Evolutionary conservation across 2,329 filamentous ascomycete genomes (phyloP).

Genomic region (Ophiostoma piceae): DNA sequence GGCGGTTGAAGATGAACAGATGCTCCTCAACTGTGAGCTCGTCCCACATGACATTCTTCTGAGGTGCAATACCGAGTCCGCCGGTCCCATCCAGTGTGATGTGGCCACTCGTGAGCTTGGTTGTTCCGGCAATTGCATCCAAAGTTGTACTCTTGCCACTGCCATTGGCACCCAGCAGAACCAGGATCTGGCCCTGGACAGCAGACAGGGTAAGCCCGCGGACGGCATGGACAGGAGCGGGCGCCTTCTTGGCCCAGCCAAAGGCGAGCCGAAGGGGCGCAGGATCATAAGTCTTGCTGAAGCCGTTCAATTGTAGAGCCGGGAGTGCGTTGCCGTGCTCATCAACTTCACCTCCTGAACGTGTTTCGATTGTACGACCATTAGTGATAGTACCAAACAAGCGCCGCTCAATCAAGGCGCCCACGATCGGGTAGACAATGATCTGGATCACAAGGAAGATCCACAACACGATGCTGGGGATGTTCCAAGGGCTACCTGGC

Average conservation of each 20-base stretch:
- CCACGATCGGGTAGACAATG: constrained; percentile 69
- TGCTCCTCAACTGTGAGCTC: constrained; percentile 82
- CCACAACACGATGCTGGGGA: constrained; percentile 73
- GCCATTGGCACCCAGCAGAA: constrained; percentile 82
- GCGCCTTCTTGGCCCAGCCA: constrained; percentile 42
- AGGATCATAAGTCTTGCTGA: constrained; percentile 74
- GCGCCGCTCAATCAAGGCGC: constrained; percentile 64
- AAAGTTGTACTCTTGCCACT: constrained; percentile 87
- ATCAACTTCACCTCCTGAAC: constrained; percentile 31
- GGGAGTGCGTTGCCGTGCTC: constrained; percentile 28
- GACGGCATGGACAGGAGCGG: constrained; percentile 73
- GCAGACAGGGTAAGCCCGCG: constrained; percentile 66
- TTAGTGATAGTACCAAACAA: constrained; percentile 70
- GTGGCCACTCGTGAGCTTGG: constrained; percentile 66
- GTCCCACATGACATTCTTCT: constrained; percentile 93
- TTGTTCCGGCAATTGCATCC: constrained; percentile 79
- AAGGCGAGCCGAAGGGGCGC: constrained; percentile 54
- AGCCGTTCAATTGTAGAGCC: constrained; percentile 65
- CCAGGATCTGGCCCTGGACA: constrained; percentile 74
- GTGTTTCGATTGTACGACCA: constrained; percentile 49
- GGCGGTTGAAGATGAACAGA: constrained; percentile 71
- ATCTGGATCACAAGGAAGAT: constrained; percentile 73
- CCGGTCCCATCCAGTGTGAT: constrained; percentile 74
- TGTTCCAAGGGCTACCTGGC: constrained; percentile 59
- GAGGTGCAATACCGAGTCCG: constrained; percentile 79